Evolutionary conservation across 2,329 filamentous ascomycete species (phyloP).

Genomic region (Neonectria sp.): DNA sequence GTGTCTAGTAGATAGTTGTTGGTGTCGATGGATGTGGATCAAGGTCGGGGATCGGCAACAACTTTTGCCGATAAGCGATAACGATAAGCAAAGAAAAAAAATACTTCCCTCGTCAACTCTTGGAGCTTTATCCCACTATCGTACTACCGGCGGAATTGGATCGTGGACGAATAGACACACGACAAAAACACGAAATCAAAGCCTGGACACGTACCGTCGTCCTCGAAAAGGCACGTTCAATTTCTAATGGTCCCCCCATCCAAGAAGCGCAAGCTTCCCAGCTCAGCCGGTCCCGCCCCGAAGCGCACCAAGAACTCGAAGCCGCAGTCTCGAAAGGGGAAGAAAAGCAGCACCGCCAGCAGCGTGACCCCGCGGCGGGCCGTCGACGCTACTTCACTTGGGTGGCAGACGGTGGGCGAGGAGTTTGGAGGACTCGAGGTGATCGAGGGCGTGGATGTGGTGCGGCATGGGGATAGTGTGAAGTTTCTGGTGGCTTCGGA

Average conservation of each 20-base stretch:
- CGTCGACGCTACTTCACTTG: constrained; percentile 64
- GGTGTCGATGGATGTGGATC: constrained; percentile 18
- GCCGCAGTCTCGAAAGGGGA: constrained; percentile 37
- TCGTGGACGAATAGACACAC: constrained; percentile 4
- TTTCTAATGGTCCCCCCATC: constrained; percentile 51
- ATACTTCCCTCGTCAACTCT: constrained; percentile 6
- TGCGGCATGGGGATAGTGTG: constrained; percentile 73
- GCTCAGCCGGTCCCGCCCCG: constrained; percentile 49
- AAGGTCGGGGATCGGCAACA: constrained; percentile 41
- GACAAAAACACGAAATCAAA: background rate
- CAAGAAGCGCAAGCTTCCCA: constrained; percentile 58
- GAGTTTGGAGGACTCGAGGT: constrained; percentile 95
- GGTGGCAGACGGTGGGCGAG: constrained; percentile 86
- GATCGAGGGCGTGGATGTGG: constrained; percentile 90
- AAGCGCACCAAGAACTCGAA: constrained; percentile 55
- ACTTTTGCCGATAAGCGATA: constrained; percentile 42
- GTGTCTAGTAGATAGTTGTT: background rate
- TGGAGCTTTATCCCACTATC: constrained; percentile 31
- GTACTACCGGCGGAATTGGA: background rate
- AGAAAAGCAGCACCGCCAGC: constrained; percentile 50
- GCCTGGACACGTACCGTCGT: constrained; percentile 6
- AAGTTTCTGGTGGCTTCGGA: constrained; percentile 65
- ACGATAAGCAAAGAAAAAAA: constrained; percentile 37
- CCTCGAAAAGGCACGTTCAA: constrained; percentile 18
- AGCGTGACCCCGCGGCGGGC: constrained; percentile 45